Base-by-base conservation (phyloP, 129 eudicot genomes). In the Helianthus tuberosus region DNA sequence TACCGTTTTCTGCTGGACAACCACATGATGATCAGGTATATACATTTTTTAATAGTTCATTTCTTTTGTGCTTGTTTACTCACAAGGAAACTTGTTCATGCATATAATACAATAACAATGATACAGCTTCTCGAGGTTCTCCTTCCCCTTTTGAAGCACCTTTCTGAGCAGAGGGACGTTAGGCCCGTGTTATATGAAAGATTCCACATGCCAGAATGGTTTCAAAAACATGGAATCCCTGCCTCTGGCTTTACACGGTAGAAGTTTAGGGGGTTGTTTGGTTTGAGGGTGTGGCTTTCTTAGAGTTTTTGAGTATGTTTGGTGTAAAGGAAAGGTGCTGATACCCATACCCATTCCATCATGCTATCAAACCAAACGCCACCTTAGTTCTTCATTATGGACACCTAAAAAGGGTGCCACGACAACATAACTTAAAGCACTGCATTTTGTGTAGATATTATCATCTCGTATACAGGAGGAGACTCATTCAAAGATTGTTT, bases 141-240 rank as follows among this genome's bases (percentile, higher is more conserved):
- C 35, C 99, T 95, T 71, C 99, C 99, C 11, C 86, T 95, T 69
- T 84, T 95, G 61, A 91, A 95, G 89, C 91, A 89, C 41, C 96
- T 95, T 39, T 91, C 97, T 32, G 83, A 77, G 69, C 96, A 95
- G 79, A 84, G 84, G 53, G 99, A 95, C 17, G 96, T 95, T 35
- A 77, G 99, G 72, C 96, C 94, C 9, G 70, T 88, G 6, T 86
- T 95, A 35, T 88, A 89, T 25, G 97, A 95, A 58, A 86, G 84
- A 38, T 95, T 95, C 81, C 96, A 79, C 71, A 95, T 95, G 97
- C 92, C 94, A 0, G 97, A 95, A 76, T 95, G 99, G 99, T 95
- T 95, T 81, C 90, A 89, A 60, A 91, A 95, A 78, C 97, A 95
- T 47, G 97, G 97, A 59, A 91, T 95, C 54, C 96, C 99, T 36